These are phyloP conservation scores for Trametes gibbosa DNA, from an alignment of 768 basidiomycete genomes.

Conservation along the genomic window DNA sequence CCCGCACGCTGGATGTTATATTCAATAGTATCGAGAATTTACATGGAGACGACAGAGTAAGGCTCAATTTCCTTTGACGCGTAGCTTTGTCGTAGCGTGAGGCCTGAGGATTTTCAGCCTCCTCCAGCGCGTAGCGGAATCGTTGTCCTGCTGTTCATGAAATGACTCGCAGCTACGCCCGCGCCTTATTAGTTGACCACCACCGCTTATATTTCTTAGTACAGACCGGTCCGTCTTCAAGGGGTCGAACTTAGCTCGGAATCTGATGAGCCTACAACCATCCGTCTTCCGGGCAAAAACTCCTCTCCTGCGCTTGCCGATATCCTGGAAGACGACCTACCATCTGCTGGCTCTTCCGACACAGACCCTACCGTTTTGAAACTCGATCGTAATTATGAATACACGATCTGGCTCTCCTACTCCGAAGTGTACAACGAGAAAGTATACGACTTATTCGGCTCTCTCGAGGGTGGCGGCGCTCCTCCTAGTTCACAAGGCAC, in stretches of 20 bases:
- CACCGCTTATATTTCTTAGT: conserved; percentile 40
- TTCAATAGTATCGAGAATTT: conserved; percentile 89
- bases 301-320: conserved; percentile 58
- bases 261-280: conserved; percentile 30
- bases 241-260: conserved; percentile 68
- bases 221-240: conserved; percentile 72
- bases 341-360: conserved; percentile 44
- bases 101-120: neutral
- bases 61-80: conserved; percentile 13
- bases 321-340: conserved; percentile 56
- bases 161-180: neutral
- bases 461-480: conserved; percentile 27
- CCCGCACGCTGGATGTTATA: conserved; percentile 85
- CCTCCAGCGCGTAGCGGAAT: too few species aligned
- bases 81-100: neutral
- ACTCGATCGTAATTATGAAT: conserved; percentile 88
- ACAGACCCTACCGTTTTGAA: conserved; percentile 64
- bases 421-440: conserved; percentile 99
- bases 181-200: neutral
- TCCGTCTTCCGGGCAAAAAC: conserved; percentile 11
- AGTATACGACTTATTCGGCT: conserved; percentile 86
- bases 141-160: too few species aligned
- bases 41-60: conserved; percentile 70
- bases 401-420: conserved; percentile 91
- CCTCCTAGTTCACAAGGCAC: conserved; percentile 14